Evolutionary conservation across 257 asterid genomes (phyloP).

Genomic region (Gentiana macrophylla): DNA sequence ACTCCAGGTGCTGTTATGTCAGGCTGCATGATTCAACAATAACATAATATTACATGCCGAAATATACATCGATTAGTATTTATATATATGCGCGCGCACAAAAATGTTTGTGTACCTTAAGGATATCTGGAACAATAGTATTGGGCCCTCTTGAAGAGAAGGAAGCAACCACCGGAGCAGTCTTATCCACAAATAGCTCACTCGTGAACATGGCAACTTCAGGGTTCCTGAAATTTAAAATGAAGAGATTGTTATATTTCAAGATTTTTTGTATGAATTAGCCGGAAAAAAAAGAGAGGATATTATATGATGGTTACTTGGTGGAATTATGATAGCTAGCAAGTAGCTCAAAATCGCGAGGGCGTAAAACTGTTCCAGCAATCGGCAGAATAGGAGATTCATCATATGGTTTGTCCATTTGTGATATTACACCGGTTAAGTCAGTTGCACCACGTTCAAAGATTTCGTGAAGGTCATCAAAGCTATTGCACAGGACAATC

Average conservation of each 20-base stretch:
- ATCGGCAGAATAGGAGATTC: slow-evolving; percentile 13
- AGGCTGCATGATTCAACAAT: slow-evolving; percentile 8
- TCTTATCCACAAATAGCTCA: neutral
- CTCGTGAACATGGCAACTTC: slow-evolving; percentile 1
- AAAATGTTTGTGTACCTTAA: slow-evolving; percentile 5
- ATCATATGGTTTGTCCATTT: neutral
- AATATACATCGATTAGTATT: neutral
- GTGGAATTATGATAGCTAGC: slow-evolving; percentile 7
- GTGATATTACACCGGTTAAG: slow-evolving; percentile 10
- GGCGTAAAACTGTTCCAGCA: slow-evolving; percentile 12
- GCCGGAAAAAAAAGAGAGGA: neutral
- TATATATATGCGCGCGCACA: neutral
- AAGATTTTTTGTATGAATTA: neutral
- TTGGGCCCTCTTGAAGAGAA: slow-evolving; percentile 21
- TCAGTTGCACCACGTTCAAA: slow-evolving; percentile 21
- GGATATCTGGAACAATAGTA: slow-evolving; percentile 1
- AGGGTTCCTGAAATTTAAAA: neutral
- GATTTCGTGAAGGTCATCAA: neutral
- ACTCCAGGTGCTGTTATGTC: slow-evolving; percentile 22
- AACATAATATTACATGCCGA: too few relatives aligned
- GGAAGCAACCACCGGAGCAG: slow-evolving; percentile 11
- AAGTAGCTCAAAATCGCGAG: neutral
- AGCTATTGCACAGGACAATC: slow-evolving; percentile 18
- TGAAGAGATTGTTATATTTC: neutral
- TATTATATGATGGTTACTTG: slow-evolving; percentile 2